Evolutionary conservation across 2,329 filamentous ascomycete genomes (phyloP).

Genomic region (Fusarium lateritium): DNA sequence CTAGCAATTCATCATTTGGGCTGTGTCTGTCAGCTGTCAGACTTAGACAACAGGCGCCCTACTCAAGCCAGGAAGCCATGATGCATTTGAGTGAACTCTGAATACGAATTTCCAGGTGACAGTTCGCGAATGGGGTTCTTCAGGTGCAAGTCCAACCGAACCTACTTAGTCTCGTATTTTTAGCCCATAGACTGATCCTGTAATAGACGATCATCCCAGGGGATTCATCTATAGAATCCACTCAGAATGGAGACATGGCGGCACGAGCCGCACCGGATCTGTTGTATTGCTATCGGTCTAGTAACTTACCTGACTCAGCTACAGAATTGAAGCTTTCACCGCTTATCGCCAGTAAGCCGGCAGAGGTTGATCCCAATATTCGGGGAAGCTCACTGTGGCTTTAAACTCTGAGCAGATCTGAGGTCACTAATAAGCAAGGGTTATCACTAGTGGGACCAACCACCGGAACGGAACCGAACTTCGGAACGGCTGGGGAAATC

Average conservation of each 20-base stretch:
- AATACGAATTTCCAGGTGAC: background rate
- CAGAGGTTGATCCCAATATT: background rate
- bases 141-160: background rate
- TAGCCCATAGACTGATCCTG: too few species aligned
- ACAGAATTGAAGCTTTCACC: background rate
- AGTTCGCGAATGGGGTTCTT: background rate
- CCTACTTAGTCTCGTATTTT: background rate
- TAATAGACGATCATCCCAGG: background rate
- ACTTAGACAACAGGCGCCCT: background rate
- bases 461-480: background rate
- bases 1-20: background rate
- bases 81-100: background rate
- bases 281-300: background rate
- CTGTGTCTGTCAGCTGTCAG: background rate
- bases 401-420: background rate
- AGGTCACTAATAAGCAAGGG: background rate
- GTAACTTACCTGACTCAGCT: background rate
- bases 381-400: background rate
- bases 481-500: background rate
- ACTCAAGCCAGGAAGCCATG: background rate
- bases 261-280: conserved; percentile 17
- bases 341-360: background rate
- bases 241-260: conserved; percentile 12
- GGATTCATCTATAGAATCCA: background rate
- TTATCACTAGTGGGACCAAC: background rate